Percentiles rank a stretch among this genome's conserved stretches.
Evolutionary conservation across 768 basidiomycete genomes (phyloP).

Genomic region (Boletus rex-veris): DNA sequence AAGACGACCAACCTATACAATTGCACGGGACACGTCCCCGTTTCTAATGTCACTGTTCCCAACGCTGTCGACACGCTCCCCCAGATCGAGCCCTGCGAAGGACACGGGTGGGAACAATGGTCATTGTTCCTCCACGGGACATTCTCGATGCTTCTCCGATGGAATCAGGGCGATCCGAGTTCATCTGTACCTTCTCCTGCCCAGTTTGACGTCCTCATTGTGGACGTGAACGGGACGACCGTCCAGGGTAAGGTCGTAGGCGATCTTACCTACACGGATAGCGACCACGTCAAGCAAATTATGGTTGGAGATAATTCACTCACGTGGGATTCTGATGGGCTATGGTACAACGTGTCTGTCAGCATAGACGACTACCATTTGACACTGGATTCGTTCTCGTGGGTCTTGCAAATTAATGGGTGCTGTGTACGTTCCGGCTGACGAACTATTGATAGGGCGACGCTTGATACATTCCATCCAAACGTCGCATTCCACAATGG

Average conservation of each 20-base stretch:
- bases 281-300: conserved; percentile 4
- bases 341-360: conserved; percentile 15
- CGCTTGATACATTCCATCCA: conserved; percentile 10
- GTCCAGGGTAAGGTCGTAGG: background rate
- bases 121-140: conserved; percentile 11
- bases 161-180: conserved; percentile 13
- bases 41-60: conserved; percentile 12
- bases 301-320: conserved; percentile 6
- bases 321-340: conserved; percentile 7
- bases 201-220: conserved; percentile 9
- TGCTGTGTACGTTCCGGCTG: background rate
- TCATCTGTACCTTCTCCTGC: background rate
- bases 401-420: background rate
- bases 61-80: conserved; percentile 18
- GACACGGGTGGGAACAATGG: conserved; percentile 16
- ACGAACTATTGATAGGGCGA: conserved; percentile 1
- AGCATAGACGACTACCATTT: conserved; percentile 6
- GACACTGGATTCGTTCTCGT: conserved; percentile 10
- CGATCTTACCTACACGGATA: background rate
- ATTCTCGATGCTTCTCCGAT: conserved; percentile 10
- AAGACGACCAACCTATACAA: conserved; percentile 14
- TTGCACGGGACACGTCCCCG: conserved; percentile 7
- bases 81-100: conserved; percentile 1
- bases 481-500: conserved; percentile 13
- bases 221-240: conserved; percentile 6